Conservation (phyloP, 768 basidiomycete species). For the Podaxis rugospora region DNA sequence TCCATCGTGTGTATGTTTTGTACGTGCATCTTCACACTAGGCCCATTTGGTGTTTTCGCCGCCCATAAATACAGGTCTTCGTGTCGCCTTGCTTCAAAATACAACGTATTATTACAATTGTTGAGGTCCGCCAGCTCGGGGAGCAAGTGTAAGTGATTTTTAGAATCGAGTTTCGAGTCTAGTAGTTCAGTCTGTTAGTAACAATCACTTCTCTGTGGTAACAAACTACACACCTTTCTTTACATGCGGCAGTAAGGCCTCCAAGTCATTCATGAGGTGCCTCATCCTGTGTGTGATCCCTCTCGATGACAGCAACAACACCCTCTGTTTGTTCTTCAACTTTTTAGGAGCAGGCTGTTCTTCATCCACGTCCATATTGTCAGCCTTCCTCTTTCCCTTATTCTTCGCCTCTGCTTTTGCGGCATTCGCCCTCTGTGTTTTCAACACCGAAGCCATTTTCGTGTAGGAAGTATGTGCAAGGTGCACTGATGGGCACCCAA, state of each 20-base stretch:
- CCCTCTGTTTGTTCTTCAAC: conserved; percentile 92
- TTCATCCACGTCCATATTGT: conserved; percentile 54
- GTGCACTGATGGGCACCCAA: conserved; percentile 4
- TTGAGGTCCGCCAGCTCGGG: conserved; percentile 97
- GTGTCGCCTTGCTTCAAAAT: conserved; percentile 94
- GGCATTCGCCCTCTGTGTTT: conserved; percentile 56
- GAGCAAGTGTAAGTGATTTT: conserved; percentile 86
- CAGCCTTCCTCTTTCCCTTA: conserved; percentile 63
- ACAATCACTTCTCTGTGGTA: background rate
- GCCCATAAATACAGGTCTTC: conserved; percentile 98
- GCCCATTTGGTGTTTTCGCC: conserved; percentile 95
- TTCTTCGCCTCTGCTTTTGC: conserved; percentile 42
- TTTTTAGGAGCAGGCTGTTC: conserved; percentile 31
- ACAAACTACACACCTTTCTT: conserved; percentile 78
- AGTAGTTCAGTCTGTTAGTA: conserved; percentile 2
- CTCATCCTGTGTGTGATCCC: conserved; percentile 96
- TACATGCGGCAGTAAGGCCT: conserved; percentile 84
- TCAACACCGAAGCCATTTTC: conserved; percentile 62
- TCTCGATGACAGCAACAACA: conserved; percentile 86
- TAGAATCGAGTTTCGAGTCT: conserved; percentile 98
- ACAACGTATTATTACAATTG: conserved; percentile 96
- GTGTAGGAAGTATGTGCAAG: background rate
- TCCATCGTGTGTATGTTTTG: conserved; percentile 99
- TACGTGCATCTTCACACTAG: conserved; percentile 95
- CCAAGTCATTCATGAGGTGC: conserved; percentile 94